These are phyloP conservation scores for Fagus crenata DNA, from an alignment of 306 rosid species.

Conservation along the genomic window DNA sequence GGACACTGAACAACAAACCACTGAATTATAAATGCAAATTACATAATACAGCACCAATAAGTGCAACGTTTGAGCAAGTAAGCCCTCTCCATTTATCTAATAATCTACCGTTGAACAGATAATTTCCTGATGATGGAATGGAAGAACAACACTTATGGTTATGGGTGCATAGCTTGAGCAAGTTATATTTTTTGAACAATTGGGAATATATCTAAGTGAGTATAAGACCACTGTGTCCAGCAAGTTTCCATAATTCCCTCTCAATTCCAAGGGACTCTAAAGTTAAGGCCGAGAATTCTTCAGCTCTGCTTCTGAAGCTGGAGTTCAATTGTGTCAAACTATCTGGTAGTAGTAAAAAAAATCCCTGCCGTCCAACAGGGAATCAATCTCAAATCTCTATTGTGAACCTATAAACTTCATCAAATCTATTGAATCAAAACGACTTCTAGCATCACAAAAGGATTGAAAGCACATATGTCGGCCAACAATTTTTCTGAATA, in stretches of 20 bases:
- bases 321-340: no score
- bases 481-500: no score
- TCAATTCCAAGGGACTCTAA: not conserved
- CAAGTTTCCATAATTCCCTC: not conserved
- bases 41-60: not conserved
- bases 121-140: not conserved
- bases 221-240: not conserved
- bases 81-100: not conserved
- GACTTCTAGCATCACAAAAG: no score
- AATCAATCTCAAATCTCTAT: no score
- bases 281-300: not conserved
- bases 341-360: no score
- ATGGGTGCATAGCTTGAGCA: not conserved
- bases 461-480: no score
- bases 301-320: not conserved
- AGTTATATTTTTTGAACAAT: not conserved
- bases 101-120: not conserved
- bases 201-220: not conserved
- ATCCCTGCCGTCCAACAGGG: no score
- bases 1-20: constrained; percentile 7
- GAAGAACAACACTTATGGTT: not conserved
- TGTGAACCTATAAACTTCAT: no score
- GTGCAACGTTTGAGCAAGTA: not conserved
- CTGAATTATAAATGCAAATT: not conserved
- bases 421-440: no score